Base-by-base conservation (phyloP, 108 stramenopile genomes). In the Schizochytrium sp. region DNA sequence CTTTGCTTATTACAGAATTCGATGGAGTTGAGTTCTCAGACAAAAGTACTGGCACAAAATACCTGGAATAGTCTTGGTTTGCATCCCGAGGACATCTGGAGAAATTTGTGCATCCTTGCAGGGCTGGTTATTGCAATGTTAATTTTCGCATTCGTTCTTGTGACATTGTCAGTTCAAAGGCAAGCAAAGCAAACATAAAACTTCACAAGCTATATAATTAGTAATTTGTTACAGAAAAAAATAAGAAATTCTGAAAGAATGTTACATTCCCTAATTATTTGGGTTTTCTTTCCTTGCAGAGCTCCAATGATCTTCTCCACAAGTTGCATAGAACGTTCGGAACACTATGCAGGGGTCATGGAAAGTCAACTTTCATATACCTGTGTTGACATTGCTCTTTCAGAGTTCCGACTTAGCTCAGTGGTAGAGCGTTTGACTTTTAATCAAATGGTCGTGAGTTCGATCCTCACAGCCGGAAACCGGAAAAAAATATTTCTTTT, bases 361-460 rank as follows among this genome's bases (percentile, higher is more conserved):
- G 28, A 28, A 28, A 28, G 28, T 28, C 28, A 28, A 28, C 28
- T 28, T 28, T 28, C 28, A 28, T 28, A 28, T 28, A 28, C 28
- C 28, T 28, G 28, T 28, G 28, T 28, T 28, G 28, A 28, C 28
- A 0, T 28, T 28, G 0, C 28, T 28, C 28, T 0, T 28, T 28
- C 28, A 28, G 28, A 28, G 28, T 28, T 28, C 28, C 28, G 28
- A 28, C 28, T 28, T 28, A 28, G 64, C 64, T 69, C 64, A 69
- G 64, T 69, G 64, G 64, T 69, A 69, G 64, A 69, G 64, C 64
- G 64, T 69, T 69, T 69, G 64, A 69, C 64, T 69, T 69, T 69
- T 69, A 69, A 69, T 69, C 64, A 69, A 69, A 69, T 69, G 64
- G 64, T 69, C 64, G 64, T 69, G 64, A 69, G 64, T 69, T 69